Base-by-base conservation (phyloP, 352 stramenopile genomes). In the Elongisporangium prolatum region DNA sequence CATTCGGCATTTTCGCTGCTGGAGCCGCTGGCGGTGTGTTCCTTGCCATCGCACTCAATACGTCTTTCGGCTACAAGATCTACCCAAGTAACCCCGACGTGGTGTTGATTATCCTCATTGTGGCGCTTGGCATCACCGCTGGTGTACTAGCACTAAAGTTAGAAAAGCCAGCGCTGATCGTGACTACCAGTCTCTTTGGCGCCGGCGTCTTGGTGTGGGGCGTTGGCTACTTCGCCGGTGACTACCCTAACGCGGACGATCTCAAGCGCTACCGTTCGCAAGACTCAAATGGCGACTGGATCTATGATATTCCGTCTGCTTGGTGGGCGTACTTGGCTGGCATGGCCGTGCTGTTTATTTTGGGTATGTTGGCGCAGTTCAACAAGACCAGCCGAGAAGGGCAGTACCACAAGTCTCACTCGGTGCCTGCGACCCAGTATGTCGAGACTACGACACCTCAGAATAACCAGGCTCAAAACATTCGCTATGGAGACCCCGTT, bases 301-400 rank as follows among this genome's bases (percentile, higher is more conserved):
- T 58, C 20, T 80, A 72, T 51, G 28, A 48, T 16, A 74, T 77
- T 22, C 72, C 72, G n/a, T 64, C 57, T 18, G 54, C 63, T 2
- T 77, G 68, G 67, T 80, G 72, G 72, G 69, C 21, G 14, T 82
- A 82, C 47, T 57, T 78, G 21, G 62, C 24, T 28, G 71, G 67
- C 22, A 77, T 70, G 48, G 56, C 77, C 13, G 53, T 75, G 40
- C 57, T 82, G 13, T 58, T 59, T 3, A 53, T 52, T 8, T 47
- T 82, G n/a, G 69, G 68, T 3, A 63, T 68, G 54, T 51, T 69
- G 40, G 57, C 79, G 9, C 73, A 77, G 55, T 74, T 71, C 37
- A 48, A 34, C 7, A 72, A 69, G 55, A 72, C 64, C 3, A 50
- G 60, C 13, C 60, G 64, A 14, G 59, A 48, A 17, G 24, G 52